Evolutionary conservation across 2,329 filamentous ascomycete genomes (phyloP), one percentile per base, ranked within the genome.

Genomic region (Claviceps sp.): DNA sequence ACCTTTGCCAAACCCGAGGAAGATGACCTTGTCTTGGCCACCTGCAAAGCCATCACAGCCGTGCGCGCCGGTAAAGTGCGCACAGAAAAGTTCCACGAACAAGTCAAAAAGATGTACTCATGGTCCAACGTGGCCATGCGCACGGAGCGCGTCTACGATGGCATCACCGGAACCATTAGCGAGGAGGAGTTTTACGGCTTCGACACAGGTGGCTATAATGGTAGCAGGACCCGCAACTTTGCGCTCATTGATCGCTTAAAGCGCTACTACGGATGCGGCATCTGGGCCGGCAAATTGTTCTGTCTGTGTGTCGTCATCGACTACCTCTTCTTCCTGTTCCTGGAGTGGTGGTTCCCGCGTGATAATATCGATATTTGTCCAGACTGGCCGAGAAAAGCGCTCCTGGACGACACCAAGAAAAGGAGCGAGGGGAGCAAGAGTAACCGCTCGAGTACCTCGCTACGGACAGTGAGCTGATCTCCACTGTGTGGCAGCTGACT

Each of bases 61-160:
- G 76, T 98, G 52, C 83, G 91, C 45, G 85, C 85, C 5, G 91
- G 90, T 59, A 88, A 85, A 60, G 85, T 98, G 30, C 83, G 89
- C 56, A 95, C 93, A 1, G 91, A 97, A 65, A 81, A 85, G 43
- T 98, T 98, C 64, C 93, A 98, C 65, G 91, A 95, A 58, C 87
- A 97, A 67, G 93, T 98, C 56, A 89, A 91, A 68, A 87, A 87
- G 72, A 97, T 97, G 93, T 98, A 98, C 70, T 95, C 89, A 1
- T 98, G 93, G 93, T 87, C 87, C 30, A 91, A 98, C 65, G 91
- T 98, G 30, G 93, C 93, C 14, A 80, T 86, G 60, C 85, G 93
- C 52, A 97, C 93, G 0, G 93, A 98, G 69, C 80, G 91, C 34
- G 93, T 98, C 0, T 98, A 98, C 68, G 83, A 95, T 64, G 88